Evolutionary conservation across 345 rosid species (phyloP).

Genomic region (Mallotus nudiflorus): DNA sequence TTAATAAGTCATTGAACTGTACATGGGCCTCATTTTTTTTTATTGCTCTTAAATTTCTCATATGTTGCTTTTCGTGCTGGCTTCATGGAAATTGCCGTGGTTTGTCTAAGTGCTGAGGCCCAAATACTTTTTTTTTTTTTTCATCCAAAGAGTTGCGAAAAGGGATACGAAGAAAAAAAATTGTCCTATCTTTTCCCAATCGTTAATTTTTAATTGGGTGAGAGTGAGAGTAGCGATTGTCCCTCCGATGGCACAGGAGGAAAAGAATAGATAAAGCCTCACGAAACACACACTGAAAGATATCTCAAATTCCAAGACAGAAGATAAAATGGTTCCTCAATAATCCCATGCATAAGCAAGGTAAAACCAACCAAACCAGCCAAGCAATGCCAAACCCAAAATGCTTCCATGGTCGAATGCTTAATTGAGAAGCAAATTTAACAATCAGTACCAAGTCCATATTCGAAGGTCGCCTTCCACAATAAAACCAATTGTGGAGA

Average conservation of each 20-base stretch:
- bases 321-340: background rate
- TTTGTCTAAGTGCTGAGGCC: no score
- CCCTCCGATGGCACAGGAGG: background rate
- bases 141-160: no score
- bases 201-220: no score
- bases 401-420: background rate
- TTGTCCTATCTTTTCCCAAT: no score
- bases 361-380: background rate
- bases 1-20: no score
- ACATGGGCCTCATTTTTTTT: no score
- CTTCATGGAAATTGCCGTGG: no score
- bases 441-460: background rate
- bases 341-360: background rate
- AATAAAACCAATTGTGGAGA: background rate
- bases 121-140: no score
- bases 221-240: no score
- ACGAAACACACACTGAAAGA: background rate
- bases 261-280: conserved; percentile 7
- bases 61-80: no score
- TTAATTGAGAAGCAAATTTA: conserved; percentile 8
- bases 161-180: no score
- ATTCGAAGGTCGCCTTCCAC: background rate
- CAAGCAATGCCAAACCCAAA: conserved; percentile 11
- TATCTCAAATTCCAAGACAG: background rate
- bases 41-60: no score